Base-by-base conservation (phyloP, 2,329 filamentous ascomycete genomes). In the Sporothrix luriei region DNA sequence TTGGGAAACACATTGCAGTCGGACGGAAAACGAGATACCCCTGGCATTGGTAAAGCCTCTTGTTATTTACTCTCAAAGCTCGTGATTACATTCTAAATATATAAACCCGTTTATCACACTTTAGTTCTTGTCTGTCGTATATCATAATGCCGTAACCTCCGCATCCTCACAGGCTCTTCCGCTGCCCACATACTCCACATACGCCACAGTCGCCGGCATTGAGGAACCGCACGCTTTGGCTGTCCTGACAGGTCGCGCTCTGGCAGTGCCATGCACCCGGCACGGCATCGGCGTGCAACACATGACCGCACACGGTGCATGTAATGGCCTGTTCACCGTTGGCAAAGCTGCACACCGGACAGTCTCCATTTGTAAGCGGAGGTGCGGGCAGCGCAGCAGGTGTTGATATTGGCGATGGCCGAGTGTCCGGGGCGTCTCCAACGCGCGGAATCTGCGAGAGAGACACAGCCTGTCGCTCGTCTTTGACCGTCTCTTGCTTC, bases 251-350 rank as follows among this genome's bases (percentile, higher is more conserved):
- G 2, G 79, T 73, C 3, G 77, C 75, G 73, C 84, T 86, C 55
- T 76, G 77, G 76, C 91, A 94, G 62, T 79, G 79, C 91, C 92
- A 94, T n/a, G 85, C 79, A 21, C 82, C 79, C 0, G 83, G 79
- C 57, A 89, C 82, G 65, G 84, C 83, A 0, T 79, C 75, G 0
- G 82, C 79, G 57, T 86, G 82, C 2, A 94, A 79, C 1, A 94
- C 91, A 73, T 94, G 87, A 29, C 88, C 85, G 77, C 92, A 95
- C 68, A 89, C 84, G 9, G 78, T 79, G 77, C 92, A 95, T 4
- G 86, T 90, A 2, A 87, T 78, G 9, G 85, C 80, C 10, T 76
- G 75, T 0, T 76, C 62, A 6, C 83, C 79, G 76, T 93, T 94
- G 66, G 81, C 79, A 66, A 90, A 85, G 0, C 91, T 93, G 78